Base-by-base conservation (phyloP, 2,329 filamentous ascomycete species). In the Balansia obtecta region DNA sequence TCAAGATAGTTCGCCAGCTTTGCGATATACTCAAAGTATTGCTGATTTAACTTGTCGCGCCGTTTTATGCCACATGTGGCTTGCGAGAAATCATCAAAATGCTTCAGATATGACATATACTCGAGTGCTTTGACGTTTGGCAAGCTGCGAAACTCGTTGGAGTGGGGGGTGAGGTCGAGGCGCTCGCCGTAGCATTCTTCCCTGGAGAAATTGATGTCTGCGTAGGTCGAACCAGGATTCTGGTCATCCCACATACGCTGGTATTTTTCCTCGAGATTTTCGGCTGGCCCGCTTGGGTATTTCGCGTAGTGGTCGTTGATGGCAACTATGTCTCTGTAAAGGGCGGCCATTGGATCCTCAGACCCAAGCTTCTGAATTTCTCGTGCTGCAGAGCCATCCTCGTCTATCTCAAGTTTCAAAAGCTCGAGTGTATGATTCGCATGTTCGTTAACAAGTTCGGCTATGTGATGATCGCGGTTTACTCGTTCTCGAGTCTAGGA, bases 111-210 rank as follows among this genome's bases (percentile, higher is more conserved):
- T 71, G 97, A 90, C 46, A 97, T 74, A 63, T 98, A 98, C 15
- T 82, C 85, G 41, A 93, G 71, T 49, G 91, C 80, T 68, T 94
- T 95, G 18, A 90, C 82, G 48, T 86, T 84, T 2, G 88, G 86
- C 9, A 98, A 74, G 63, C 98, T 98, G 53, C 96, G 76, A 63
- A 89, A 98, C 13, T 85, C 76, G 62, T 97, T 91, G 67, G 97
- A 90, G 57, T 83, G 79, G 39, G 75, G 78, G 16, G 85, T 91
- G 45, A 98, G 71, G 65, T 98, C 93, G 61, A 98, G 86, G 68
- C 88, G 98, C 58, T 88, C 85, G 42, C 93, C 93, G 61, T 86
- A 96, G 0, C 85, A 85, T 66, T 98, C 93, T 68, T 98, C 94
- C 54, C 93, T 93, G 0, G 89, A 95, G 67, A 98, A 98, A 73